phyloP scores from a whole-genome alignment of 2,329 filamentous ascomycete species.

The Aspergillus ustus region DNA sequence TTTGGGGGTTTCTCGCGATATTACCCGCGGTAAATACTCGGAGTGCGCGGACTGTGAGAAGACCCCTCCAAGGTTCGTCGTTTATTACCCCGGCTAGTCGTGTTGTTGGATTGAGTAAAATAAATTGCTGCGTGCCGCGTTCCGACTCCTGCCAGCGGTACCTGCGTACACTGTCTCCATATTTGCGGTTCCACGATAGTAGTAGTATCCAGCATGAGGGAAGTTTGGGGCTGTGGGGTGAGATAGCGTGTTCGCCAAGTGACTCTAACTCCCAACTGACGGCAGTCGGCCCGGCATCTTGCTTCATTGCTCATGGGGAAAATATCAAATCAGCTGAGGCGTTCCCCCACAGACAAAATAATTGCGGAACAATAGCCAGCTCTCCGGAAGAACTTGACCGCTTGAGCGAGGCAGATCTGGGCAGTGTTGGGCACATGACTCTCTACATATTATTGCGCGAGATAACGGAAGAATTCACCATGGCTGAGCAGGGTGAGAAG shows the following conservation, averaged over 20 bases:
- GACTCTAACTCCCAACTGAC: neutral
- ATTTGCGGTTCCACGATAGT: constrained; percentile 21
- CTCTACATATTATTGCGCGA: neutral
- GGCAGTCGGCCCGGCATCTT: constrained; percentile 25
- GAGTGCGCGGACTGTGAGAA: neutral
- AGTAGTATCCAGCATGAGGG: constrained; percentile 13
- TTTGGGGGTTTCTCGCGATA: neutral
- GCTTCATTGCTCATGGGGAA: neutral
- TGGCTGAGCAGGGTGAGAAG: neutral
- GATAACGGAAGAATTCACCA: neutral
- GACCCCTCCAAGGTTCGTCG: no score
- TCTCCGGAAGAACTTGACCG: neutral
- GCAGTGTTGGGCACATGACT: neutral
- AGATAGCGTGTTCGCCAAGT: neutral
- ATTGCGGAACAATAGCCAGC: neutral
- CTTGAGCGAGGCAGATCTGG: neutral
- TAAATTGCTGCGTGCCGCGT: constrained; percentile 18
- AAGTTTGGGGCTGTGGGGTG: constrained; percentile 15
- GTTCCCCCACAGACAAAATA: neutral
- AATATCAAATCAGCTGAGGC: constrained; percentile 10
- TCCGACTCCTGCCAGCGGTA: constrained; percentile 20
- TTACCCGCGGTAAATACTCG: neutral
- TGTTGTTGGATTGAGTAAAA: neutral
- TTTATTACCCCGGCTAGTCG: neutral
- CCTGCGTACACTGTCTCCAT: constrained; percentile 25